phyloP scores from a whole-genome alignment of 23 red algal species.

The Pyropia yezoensis region DNA sequence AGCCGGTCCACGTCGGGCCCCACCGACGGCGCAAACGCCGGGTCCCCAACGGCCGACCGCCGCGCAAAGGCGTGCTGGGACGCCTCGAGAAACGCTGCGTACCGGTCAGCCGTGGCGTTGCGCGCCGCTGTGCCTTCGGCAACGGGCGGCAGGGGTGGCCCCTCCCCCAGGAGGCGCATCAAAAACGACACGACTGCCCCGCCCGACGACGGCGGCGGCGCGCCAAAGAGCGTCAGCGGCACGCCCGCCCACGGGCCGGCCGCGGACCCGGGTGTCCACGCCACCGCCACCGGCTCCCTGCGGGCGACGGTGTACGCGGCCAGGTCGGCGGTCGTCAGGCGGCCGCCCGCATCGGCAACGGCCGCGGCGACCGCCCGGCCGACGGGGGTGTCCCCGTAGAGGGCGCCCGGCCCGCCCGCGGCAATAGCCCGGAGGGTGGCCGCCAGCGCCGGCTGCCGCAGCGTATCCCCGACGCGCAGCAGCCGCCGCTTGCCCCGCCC shows the following conservation, averaged over 20 bases:
- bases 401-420: constrained; percentile 30
- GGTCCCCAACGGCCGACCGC: constrained; percentile 73
- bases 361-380: constrained; percentile 38
- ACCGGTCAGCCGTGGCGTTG: neutral
- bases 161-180: constrained; percentile 64
- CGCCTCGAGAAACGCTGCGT: constrained; percentile 45
- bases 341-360: constrained; percentile 56
- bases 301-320: constrained; percentile 25
- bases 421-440: constrained; percentile 50
- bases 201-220: constrained; percentile 60
- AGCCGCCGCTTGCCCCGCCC: constrained; percentile 19
- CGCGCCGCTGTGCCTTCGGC: constrained; percentile 22
- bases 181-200: constrained; percentile 64
- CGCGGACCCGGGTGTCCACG: too few relatives aligned
- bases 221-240: constrained; percentile 54
- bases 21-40: constrained; percentile 60
- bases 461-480: constrained; percentile 55
- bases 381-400: constrained; percentile 35
- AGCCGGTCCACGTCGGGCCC: constrained; percentile 39
- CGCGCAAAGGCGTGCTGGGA: constrained; percentile 79
- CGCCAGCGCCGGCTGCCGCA: constrained; percentile 35
- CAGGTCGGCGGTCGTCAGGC: constrained; percentile 62
- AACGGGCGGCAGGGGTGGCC: constrained; percentile 31
- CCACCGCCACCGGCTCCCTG: constrained; percentile 17
- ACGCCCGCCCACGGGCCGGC: constrained; percentile 21